Percentiles rank a stretch among this genome's conserved stretches.
Conservation (phyloP, 2,329 filamentous ascomycete species). For the Xylaria sp. region DNA sequence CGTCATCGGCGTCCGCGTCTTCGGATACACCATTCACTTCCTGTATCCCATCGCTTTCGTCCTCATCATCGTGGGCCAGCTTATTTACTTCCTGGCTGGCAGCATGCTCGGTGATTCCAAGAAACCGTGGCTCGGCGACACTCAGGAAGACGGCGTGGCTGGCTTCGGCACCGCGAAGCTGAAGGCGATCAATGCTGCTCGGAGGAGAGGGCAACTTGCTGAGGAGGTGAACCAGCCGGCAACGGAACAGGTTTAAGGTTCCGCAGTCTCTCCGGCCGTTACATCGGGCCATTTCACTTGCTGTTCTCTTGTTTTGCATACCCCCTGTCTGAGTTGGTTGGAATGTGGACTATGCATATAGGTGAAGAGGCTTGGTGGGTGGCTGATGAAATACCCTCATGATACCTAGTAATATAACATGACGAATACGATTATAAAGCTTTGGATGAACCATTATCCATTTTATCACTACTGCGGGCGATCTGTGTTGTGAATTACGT, state of each 20-base stretch:
- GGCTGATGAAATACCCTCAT: constrained; percentile 1
- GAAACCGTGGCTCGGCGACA: constrained; percentile 93
- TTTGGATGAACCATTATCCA: neutral
- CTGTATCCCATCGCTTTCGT: constrained; percentile 97
- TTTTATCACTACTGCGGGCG: neutral
- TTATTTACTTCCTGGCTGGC: constrained; percentile 88
- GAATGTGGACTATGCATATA: neutral
- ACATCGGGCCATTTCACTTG: neutral
- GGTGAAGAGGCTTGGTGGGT: neutral
- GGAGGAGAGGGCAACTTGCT: constrained; percentile 50
- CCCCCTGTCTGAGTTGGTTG: neutral
- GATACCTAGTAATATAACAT: constrained; percentile 7
- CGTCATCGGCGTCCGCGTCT: constrained; percentile 88
- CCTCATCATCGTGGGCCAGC: constrained; percentile 84
- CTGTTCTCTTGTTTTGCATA: constrained; percentile 9
- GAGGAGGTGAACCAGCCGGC: constrained; percentile 10
- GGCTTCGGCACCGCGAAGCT: constrained; percentile 88
- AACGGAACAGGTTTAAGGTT: constrained; percentile 22
- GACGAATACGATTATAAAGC: constrained; percentile 4
- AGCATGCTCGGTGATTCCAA: constrained; percentile 84
- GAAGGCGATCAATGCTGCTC: constrained; percentile 71
- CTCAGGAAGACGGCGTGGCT: constrained; percentile 82
- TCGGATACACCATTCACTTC: constrained; percentile 82
- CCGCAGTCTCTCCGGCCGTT: neutral
- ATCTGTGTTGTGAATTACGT: neutral